Conservation (phyloP, 2,329 filamentous ascomycete species). For the Aspergillus pseudoterreus region DNA sequence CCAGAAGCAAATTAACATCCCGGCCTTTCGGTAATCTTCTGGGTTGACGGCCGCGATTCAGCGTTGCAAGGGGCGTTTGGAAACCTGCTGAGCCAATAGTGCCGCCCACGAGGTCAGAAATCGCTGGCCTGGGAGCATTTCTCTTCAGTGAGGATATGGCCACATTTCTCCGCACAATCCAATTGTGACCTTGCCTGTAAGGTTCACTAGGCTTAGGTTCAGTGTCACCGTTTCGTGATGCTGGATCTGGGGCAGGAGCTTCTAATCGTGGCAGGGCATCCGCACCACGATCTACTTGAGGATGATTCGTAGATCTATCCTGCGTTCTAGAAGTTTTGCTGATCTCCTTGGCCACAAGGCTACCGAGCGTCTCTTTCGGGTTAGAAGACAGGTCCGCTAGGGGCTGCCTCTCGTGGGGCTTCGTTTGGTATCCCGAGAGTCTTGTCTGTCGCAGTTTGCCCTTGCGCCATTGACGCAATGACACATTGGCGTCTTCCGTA, state of each 20-base stretch:
- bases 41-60: slow-evolving; percentile 29
- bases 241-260: neutral
- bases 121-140: slow-evolving; percentile 33
- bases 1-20: slow-evolving; percentile 27
- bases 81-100: slow-evolving; percentile 22
- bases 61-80: slow-evolving; percentile 28
- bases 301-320: neutral
- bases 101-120: slow-evolving; percentile 24
- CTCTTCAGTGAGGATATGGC: slow-evolving; percentile 35
- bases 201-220: slow-evolving; percentile 6
- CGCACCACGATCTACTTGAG: slow-evolving; percentile 3
- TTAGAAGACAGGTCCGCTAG: slow-evolving; percentile 19
- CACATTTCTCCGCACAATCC: slow-evolving; percentile 32
- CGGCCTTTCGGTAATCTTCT: slow-evolving; percentile 11
- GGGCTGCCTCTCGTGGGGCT: slow-evolving; percentile 20
- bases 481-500: slow-evolving; percentile 51
- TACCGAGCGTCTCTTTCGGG: slow-evolving; percentile 5
- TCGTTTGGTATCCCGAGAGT: slow-evolving; percentile 14
- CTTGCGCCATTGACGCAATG: slow-evolving; percentile 50
- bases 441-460: slow-evolving; percentile 39
- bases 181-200: slow-evolving; percentile 25
- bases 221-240: neutral
- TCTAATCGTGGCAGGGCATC: slow-evolving; percentile 1
- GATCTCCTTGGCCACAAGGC: slow-evolving; percentile 1
- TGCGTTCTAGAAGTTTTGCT: neutral